A percentile compares a stretch with the other conserved stretches of the same genome.
Evolutionary conservation across 1,284 basidiomycete species (phyloP).

Genomic region (Sporisorium scitamineum): DNA sequence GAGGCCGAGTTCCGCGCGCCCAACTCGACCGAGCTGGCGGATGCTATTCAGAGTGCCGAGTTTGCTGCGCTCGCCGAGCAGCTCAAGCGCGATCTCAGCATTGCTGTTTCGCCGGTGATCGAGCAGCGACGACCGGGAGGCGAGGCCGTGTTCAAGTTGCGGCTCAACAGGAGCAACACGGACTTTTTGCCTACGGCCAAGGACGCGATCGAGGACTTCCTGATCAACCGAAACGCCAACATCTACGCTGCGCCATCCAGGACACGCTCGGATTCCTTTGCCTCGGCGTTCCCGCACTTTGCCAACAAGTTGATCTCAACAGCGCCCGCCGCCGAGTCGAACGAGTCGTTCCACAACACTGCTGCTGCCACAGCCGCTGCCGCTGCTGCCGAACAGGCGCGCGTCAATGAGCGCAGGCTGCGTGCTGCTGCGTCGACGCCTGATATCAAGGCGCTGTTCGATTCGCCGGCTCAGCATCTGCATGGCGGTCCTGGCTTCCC

Average conservation of each 20-base stretch:
- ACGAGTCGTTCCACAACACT: slow-evolving; percentile 59
- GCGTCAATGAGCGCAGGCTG: slow-evolving; percentile 79
- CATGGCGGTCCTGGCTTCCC: slow-evolving; percentile 70
- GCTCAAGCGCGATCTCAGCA: slow-evolving; percentile 92
- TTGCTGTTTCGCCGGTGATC: slow-evolving; percentile 82
- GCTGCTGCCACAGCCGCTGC: slow-evolving; percentile 26
- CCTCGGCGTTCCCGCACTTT: slow-evolving; percentile 95
- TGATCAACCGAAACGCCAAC: slow-evolving; percentile 80
- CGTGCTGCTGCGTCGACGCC: slow-evolving; percentile 87
- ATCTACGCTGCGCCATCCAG: slow-evolving; percentile 70
- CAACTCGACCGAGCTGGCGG: slow-evolving; percentile 79
- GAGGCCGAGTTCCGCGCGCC: slow-evolving; percentile 95
- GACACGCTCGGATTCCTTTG: slow-evolving; percentile 83
- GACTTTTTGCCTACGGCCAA: slow-evolving; percentile 87
- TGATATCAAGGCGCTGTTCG: slow-evolving; percentile 94
- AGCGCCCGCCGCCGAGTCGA: slow-evolving; percentile 50
- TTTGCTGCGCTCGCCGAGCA: slow-evolving; percentile 86
- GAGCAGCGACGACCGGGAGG: slow-evolving; percentile 68
- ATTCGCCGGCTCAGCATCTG: slow-evolving; percentile 63
- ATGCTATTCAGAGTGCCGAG: slow-evolving; percentile 80
- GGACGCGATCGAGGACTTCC: slow-evolving; percentile 92
- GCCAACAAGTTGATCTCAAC: slow-evolving; percentile 83
- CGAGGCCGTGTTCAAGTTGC: slow-evolving; percentile 89
- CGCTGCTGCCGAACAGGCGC: slow-evolving; percentile 65
- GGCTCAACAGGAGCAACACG: slow-evolving; percentile 82